These are phyloP conservation scores for Colletotrichum sp. DNA, from an alignment of 2,329 filamentous ascomycete genomes.

Conservation along the genomic window DNA sequence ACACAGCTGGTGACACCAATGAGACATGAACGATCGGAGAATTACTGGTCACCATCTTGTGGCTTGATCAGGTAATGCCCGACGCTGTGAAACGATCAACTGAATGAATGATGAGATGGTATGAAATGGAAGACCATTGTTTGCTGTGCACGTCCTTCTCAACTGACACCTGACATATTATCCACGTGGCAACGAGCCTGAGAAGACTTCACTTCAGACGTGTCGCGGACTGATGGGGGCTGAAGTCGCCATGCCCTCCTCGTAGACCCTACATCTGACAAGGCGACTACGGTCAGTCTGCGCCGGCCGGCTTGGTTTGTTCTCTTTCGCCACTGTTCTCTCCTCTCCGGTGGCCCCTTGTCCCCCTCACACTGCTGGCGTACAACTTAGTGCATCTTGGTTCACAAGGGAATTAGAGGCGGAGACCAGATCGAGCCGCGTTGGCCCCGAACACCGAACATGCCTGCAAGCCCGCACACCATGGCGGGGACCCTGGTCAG, in stretches of 20 bases:
- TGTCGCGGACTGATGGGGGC: background rate
- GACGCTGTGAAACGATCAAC: background rate
- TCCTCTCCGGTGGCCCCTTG: background rate
- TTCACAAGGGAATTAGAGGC: background rate
- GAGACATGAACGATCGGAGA: constrained; percentile 28
- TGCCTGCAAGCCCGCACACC: background rate
- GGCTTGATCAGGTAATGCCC: background rate
- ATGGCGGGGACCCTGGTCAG: background rate
- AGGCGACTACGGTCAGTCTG: background rate
- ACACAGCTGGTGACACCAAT: constrained; percentile 38
- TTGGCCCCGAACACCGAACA: background rate
- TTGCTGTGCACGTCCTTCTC: background rate
- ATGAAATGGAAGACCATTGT: background rate
- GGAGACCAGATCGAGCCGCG: background rate
- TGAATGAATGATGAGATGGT: no score
- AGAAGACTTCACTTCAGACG: background rate
- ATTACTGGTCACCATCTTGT: background rate
- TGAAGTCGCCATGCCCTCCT: background rate
- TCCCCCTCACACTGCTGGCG: background rate
- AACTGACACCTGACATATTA: background rate
- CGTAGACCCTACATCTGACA: background rate
- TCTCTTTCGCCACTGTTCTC: background rate
- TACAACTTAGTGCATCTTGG: background rate
- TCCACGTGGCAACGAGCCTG: background rate
- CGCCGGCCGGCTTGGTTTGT: background rate